These are phyloP conservation scores for Powellomyces hirtus DNA, from an alignment of 192 early-diverging fungal genomes.

Conservation along the genomic window DNA sequence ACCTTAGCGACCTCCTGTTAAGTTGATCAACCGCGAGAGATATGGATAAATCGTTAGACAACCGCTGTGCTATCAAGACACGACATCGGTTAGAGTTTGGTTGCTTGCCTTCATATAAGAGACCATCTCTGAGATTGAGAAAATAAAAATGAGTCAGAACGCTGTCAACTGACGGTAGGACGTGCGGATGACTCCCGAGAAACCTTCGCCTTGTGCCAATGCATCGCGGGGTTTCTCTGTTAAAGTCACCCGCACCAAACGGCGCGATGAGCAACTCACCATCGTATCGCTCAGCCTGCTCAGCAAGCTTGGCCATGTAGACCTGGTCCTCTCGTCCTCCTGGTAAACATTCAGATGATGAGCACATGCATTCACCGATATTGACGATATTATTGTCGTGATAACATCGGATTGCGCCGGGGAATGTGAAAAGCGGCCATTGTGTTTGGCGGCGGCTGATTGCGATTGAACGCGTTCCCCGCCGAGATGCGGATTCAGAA, in stretches of 20 bases:
- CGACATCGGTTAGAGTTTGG: background rate
- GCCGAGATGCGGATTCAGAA: no score
- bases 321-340: constrained; percentile 70
- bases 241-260: no score
- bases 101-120: constrained; percentile 71
- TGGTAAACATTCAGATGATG: background rate
- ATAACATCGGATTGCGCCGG: no score
- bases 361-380: background rate
- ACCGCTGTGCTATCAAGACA: background rate
- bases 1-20: constrained; percentile 79
- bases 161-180: background rate
- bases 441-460: no score
- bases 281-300: constrained; percentile 99
- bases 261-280: constrained; percentile 69
- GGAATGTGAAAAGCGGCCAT: no score
- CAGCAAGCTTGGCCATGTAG: constrained; percentile 98
- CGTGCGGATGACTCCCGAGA: no score
- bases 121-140: constrained; percentile 71
- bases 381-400: no score
- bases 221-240: no score
- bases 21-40: background rate
- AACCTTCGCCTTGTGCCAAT: no score
- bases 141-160: background rate
- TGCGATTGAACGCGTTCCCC: no score
- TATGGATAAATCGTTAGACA: constrained; percentile 3